A percentile compares a stretch with the other conserved stretches of the same genome.
Evolutionary conservation across 1,284 basidiomycete species (phyloP).

Genomic region (Erythrobasidium hasegawianum): DNA sequence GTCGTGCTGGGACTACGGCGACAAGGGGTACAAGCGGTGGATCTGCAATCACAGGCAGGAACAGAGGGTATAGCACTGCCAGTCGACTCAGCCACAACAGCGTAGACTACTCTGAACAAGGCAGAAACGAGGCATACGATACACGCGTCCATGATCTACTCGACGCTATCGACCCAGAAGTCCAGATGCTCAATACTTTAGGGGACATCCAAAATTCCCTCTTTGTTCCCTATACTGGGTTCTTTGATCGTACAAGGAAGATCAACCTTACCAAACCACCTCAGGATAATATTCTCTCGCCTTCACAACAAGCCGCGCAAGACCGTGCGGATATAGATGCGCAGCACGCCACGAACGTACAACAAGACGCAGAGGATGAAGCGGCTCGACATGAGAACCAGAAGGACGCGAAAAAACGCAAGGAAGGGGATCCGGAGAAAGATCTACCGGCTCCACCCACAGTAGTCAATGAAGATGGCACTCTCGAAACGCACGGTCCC

Average conservation of each 20-base stretch:
- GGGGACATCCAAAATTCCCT: constrained; percentile 36
- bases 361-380: neutral
- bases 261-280: constrained; percentile 29
- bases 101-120: constrained; percentile 4
- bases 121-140: constrained; percentile 15
- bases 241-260: constrained; percentile 27
- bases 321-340: neutral
- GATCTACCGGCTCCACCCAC: constrained; percentile 11
- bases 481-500: neutral
- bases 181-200: constrained; percentile 31
- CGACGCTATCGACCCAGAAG: constrained; percentile 35
- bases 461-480: neutral
- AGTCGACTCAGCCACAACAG: neutral
- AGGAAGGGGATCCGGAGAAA: too few relatives aligned
- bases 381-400: constrained; percentile 3
- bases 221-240: constrained; percentile 32
- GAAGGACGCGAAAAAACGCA: too few relatives aligned
- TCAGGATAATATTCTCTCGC: neutral
- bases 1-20: too few relatives aligned
- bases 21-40: too few relatives aligned
- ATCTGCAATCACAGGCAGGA: neutral
- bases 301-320: constrained; percentile 8
- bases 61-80: neutral
- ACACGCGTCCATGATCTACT: constrained; percentile 29
- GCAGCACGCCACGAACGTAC: neutral